A percentile compares a stretch with the other conserved stretches of the same genome.
Conservation (phyloP, 495 filamentous ascomycete genomes). For the Thozetella sp. region DNA sequence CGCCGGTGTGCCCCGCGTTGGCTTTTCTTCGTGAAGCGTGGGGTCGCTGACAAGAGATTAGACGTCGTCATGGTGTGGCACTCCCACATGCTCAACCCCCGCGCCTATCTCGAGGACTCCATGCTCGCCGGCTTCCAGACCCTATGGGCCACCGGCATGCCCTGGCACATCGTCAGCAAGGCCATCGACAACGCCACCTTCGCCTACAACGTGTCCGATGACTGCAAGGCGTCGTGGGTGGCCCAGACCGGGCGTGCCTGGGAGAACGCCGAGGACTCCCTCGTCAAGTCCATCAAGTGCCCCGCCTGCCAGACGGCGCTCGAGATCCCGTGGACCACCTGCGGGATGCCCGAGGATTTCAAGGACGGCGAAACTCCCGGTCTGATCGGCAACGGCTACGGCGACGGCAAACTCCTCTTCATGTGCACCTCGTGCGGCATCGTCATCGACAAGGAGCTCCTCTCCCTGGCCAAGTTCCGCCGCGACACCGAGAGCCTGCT, state of each 20-base stretch:
- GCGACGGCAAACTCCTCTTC: constrained; percentile 58
- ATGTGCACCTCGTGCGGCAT: constrained; percentile 49
- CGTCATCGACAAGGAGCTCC: constrained; percentile 51
- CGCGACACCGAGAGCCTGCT: constrained; percentile 51
- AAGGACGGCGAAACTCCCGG: constrained; percentile 7
- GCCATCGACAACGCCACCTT: constrained; percentile 68
- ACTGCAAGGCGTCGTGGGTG: constrained; percentile 49
- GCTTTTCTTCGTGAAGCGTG: neutral
- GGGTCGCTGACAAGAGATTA: constrained; percentile 28
- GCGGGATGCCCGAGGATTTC: constrained; percentile 32
- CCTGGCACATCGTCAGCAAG: constrained; percentile 65
- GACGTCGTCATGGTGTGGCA: constrained; percentile 94
- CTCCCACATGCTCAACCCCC: constrained; percentile 81
- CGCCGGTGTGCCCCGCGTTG: neutral
- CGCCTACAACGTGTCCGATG: constrained; percentile 55
- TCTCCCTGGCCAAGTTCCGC: constrained; percentile 59
- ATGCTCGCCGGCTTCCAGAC: constrained; percentile 59
- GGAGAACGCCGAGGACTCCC: constrained; percentile 57
- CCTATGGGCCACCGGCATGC: constrained; percentile 69
- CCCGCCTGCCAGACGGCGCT: constrained; percentile 50
- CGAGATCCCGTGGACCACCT: constrained; percentile 63
- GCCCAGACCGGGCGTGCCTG: constrained; percentile 54
- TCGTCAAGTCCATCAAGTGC: constrained; percentile 54
- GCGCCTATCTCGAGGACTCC: constrained; percentile 78
- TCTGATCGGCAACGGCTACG: constrained; percentile 58